Evolutionary conservation across 208 protist genomes (phyloP).

Genomic region (Angomonas deanei): DNA sequence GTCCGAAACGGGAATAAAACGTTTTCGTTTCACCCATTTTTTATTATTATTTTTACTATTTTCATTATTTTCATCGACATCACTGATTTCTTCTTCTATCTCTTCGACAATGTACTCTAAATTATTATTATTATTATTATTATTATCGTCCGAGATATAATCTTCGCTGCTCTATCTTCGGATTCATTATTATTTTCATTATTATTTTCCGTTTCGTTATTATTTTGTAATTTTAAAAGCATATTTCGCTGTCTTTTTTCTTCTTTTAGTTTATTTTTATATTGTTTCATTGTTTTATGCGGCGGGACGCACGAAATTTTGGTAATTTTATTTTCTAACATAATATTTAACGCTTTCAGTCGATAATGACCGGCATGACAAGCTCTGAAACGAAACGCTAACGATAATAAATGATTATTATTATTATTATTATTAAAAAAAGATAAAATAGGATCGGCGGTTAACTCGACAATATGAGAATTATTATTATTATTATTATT

Average conservation of each 20-base stretch:
- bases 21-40: neutral
- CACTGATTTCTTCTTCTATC: neutral
- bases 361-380: neutral
- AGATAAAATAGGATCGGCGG: neutral
- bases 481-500: neutral
- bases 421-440: neutral
- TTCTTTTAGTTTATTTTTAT: neutral
- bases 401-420: neutral
- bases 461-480: neutral
- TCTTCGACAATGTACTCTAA: neutral
- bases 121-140: neutral
- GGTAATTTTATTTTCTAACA: neutral
- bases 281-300: neutral
- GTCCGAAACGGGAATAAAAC: neutral
- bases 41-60: neutral
- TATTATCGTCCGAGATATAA: neutral
- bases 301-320: neutral
- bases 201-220: neutral
- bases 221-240: neutral
- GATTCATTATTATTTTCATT: neutral
- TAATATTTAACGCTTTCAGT: neutral
- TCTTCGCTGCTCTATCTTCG: neutral
- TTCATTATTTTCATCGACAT: neutral
- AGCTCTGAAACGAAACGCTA: neutral
- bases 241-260: neutral